A percentile compares a stretch with the other conserved stretches of the same genome.
Conservation (phyloP, 2,329 filamentous ascomycete species). For the Epichloe sylvatica region DNA sequence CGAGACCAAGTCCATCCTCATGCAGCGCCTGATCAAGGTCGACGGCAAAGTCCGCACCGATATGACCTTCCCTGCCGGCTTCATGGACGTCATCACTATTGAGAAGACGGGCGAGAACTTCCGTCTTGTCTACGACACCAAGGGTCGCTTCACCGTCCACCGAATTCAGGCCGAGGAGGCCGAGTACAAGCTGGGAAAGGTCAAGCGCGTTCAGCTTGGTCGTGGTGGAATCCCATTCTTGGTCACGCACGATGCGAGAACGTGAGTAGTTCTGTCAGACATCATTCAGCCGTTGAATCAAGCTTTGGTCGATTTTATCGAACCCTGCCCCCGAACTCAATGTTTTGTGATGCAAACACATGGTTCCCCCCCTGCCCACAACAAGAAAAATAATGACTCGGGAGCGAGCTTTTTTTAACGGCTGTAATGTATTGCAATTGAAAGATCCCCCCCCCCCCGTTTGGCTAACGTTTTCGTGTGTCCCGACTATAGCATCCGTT, state of each 20-base stretch:
- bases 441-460: slow-evolving; percentile 9
- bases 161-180: slow-evolving; percentile 97
- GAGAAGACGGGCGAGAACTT: slow-evolving; percentile 99
- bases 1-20: slow-evolving; percentile 94
- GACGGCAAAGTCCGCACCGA: slow-evolving; percentile 99
- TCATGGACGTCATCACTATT: slow-evolving; percentile 99
- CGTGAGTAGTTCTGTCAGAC: slow-evolving; percentile 83
- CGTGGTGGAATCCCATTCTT: slow-evolving; percentile 99
- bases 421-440: slow-evolving; percentile 43
- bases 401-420: slow-evolving; percentile 23
- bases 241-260: slow-evolving; percentile 99
- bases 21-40: slow-evolving; percentile 99
- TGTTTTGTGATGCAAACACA: neutral
- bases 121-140: slow-evolving; percentile 99
- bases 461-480: slow-evolving; percentile 21
- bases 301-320: slow-evolving; percentile 63
- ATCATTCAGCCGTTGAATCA: slow-evolving; percentile 99
- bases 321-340: slow-evolving; percentile 13
- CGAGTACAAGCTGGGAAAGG: slow-evolving; percentile 99
- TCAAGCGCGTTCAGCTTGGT: slow-evolving; percentile 98
- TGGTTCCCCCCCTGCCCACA: neutral
- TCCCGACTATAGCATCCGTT: slow-evolving; percentile 65
- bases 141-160: slow-evolving; percentile 99
- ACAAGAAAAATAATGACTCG: neutral
- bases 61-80: slow-evolving; percentile 89